A percentile compares a stretch with the other conserved stretches of the same genome.
These are phyloP conservation scores for Colletotrichum lini DNA, from an alignment of 2,329 filamentous ascomycete species.

Conservation along the genomic window DNA sequence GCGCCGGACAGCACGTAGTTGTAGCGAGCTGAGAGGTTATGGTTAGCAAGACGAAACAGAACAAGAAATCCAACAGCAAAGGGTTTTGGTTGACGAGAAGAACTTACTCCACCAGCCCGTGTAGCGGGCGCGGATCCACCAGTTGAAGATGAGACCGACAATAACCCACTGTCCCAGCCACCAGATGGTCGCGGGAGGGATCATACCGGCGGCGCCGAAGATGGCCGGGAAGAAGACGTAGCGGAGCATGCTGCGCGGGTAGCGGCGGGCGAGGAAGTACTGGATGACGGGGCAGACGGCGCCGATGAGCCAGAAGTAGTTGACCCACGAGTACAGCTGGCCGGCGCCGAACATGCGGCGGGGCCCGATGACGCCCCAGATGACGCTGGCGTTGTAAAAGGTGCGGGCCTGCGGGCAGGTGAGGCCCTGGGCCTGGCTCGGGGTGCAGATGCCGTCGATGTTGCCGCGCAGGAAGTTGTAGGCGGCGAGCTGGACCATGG, in stretches of 20 bases:
- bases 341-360: conserved; percentile 52
- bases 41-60: conserved; percentile 1
- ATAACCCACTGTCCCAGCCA: conserved; percentile 70
- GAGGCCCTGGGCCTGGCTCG: conserved; percentile 63
- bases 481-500: conserved; percentile 54
- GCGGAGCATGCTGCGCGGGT: conserved; percentile 60
- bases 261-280: conserved; percentile 63
- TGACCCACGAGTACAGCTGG: conserved; percentile 63
- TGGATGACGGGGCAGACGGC: conserved; percentile 62
- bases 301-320: conserved; percentile 69
- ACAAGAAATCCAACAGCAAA: neutral
- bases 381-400: conserved; percentile 72
- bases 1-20: conserved; percentile 73
- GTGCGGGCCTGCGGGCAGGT: conserved; percentile 70
- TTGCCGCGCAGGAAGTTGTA: conserved; percentile 60
- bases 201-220: conserved; percentile 64
- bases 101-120: conserved; percentile 67
- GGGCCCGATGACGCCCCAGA: conserved; percentile 72
- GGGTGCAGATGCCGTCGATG: conserved; percentile 67
- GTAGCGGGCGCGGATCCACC: conserved; percentile 63
- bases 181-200: conserved; percentile 70
- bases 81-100: no score
- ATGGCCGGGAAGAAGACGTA: conserved; percentile 69
- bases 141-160: conserved; percentile 70
- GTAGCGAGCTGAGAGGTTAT: conserved; percentile 57